Percentiles rank a stretch among this genome's conserved stretches.
Conservation (phyloP, 2,329 filamentous ascomycete species). For the Lasiodiplodia citricola region DNA sequence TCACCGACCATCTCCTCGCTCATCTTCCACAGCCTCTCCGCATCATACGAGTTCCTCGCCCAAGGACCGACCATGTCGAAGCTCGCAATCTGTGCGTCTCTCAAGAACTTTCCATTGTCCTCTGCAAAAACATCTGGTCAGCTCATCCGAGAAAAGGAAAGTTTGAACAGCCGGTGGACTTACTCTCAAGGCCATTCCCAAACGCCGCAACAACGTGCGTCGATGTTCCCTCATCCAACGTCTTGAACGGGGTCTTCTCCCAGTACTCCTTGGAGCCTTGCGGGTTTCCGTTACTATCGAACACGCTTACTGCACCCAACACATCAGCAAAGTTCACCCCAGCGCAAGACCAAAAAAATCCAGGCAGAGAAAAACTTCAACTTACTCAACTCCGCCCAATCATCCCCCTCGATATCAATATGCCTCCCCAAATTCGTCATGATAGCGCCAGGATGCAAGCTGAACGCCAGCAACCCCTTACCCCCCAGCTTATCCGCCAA, state of each 20-base stretch:
- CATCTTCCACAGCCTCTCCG: conserved; percentile 40
- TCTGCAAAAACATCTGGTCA: background rate
- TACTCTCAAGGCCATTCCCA: conserved; percentile 34
- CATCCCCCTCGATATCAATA: conserved; percentile 27
- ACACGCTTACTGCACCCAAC: conserved; percentile 28
- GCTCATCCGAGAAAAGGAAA: background rate
- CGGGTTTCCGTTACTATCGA: conserved; percentile 33
- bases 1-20: conserved; percentile 41
- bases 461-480: conserved; percentile 36
- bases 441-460: conserved; percentile 39
- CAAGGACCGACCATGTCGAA: conserved; percentile 31
- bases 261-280: conserved; percentile 24
- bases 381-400: conserved; percentile 32
- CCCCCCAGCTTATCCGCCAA: conserved; percentile 34
- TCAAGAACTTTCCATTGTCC: conserved; percentile 37
- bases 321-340: background rate
- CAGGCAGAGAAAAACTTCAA: background rate
- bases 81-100: conserved; percentile 33
- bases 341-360: background rate
- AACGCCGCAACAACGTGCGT: conserved; percentile 41
- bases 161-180: background rate
- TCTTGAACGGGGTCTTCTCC: conserved; percentile 31
- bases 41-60: conserved; percentile 33
- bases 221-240: conserved; percentile 36
- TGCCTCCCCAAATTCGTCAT: conserved; percentile 35